These are phyloP conservation scores for Silene uniflora DNA, from an alignment of 148 eudicot genomes.

Conservation along the genomic window DNA sequence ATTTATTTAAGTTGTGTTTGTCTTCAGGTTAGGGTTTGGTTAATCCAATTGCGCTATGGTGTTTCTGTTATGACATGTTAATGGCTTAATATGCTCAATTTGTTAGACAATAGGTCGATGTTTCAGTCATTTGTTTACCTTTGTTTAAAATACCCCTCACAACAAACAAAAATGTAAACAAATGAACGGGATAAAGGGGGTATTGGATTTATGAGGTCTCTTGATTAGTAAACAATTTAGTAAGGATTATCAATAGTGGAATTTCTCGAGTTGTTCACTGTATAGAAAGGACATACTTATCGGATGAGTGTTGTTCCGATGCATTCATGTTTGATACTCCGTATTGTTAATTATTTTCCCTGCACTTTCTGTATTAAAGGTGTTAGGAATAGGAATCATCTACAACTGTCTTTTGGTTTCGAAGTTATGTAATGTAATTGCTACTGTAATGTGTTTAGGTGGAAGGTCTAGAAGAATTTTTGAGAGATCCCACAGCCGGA, in stretches of 20 bases:
- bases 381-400: background rate
- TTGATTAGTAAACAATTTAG: no score
- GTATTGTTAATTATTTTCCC: background rate
- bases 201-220: background rate
- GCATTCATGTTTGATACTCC: background rate
- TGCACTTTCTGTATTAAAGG: background rate
- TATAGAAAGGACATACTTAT: background rate
- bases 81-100: no score
- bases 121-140: no score
- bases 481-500: constrained; percentile 29
- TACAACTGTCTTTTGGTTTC: no score
- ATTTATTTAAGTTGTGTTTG: background rate
- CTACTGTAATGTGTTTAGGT: constrained; percentile 37
- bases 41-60: no score
- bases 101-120: no score
- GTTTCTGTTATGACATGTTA: no score
- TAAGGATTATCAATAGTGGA: no score
- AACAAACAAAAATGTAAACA: no score
- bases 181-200: no score
- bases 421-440: background rate
- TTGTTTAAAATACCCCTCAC: no score
- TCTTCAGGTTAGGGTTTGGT: background rate
- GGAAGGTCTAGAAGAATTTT: constrained; percentile 66
- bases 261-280: no score
- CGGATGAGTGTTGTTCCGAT: background rate